phyloP scores from a whole-genome alignment of 306 rosid species.

The Fagus crenata region DNA sequence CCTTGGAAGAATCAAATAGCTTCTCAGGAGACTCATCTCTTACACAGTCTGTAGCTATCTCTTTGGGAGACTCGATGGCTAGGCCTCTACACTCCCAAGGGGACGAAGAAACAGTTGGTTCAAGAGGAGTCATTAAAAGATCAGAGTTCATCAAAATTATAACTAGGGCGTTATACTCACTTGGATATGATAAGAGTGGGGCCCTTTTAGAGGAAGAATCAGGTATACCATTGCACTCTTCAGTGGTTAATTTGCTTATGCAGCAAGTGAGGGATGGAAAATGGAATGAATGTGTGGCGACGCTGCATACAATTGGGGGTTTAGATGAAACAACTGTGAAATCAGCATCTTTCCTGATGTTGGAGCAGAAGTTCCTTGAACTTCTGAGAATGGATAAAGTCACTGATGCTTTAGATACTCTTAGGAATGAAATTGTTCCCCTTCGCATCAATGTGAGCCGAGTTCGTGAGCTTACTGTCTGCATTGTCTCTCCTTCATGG shows the following conservation, averaged over 20 bases:
- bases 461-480: conserved; percentile 21
- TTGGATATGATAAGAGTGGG: conserved; percentile 28
- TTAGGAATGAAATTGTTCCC: conserved; percentile 28
- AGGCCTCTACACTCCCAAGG: conserved; percentile 21
- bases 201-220: conserved; percentile 34
- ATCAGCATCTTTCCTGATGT: conserved; percentile 21
- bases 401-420: conserved; percentile 23
- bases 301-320: conserved; percentile 4
- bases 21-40: conserved; percentile 8
- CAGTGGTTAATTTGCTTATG: conserved; percentile 20
- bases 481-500: conserved; percentile 16
- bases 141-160: conserved; percentile 27
- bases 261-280: conserved; percentile 25
- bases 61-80: conserved; percentile 26
- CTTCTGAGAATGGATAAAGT: conserved; percentile 24
- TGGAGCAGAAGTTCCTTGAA: conserved; percentile 31
- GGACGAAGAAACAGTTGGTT: conserved; percentile 8
- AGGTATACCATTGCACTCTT: conserved; percentile 23
- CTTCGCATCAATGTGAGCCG: conserved; percentile 17
- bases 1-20: conserved; percentile 14
- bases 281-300: conserved; percentile 26
- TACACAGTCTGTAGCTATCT: conserved; percentile 9
- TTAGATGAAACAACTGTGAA: conserved; percentile 20
- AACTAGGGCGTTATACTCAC: conserved; percentile 31
- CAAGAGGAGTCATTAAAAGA: conserved; percentile 27